These are phyloP conservation scores for Trichoderma afroharzianum DNA, from an alignment of 2,329 filamentous ascomycete genomes.

Conservation along the genomic window DNA sequence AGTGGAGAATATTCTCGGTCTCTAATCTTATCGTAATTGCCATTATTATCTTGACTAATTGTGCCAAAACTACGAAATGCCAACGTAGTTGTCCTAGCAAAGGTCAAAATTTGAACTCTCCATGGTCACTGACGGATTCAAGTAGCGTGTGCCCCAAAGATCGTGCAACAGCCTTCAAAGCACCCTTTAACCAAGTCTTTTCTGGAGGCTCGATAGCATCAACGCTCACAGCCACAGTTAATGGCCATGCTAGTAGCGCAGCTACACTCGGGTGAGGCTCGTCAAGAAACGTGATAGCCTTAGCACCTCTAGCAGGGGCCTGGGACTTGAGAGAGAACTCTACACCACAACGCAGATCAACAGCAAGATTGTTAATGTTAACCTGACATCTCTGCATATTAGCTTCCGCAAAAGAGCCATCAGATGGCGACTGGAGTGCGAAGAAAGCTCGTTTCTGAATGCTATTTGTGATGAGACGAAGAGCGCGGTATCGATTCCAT, in stretches of 20 bases:
- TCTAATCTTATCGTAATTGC: not conserved
- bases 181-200: not conserved
- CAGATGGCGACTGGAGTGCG: not conserved
- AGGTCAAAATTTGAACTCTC: not conserved
- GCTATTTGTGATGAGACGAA: not conserved
- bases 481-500: not conserved
- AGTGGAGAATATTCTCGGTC: rapidly evolving
- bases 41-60: rapidly evolving
- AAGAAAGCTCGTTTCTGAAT: not conserved
- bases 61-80: not conserved
- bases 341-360: not conserved
- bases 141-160: not conserved
- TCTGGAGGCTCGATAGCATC: not conserved
- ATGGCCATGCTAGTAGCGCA: not conserved
- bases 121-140: not conserved
- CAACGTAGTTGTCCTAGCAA: not conserved
- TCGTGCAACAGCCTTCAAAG: not conserved
- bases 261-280: not conserved
- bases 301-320: not conserved
- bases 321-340: not conserved
- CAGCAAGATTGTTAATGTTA: not conserved
- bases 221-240: not conserved
- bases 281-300: not conserved
- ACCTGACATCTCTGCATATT: not conserved
- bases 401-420: rapidly evolving